phyloP scores from a whole-genome alignment of 345 rosid genomes.

The Anastatica hierochuntica region DNA sequence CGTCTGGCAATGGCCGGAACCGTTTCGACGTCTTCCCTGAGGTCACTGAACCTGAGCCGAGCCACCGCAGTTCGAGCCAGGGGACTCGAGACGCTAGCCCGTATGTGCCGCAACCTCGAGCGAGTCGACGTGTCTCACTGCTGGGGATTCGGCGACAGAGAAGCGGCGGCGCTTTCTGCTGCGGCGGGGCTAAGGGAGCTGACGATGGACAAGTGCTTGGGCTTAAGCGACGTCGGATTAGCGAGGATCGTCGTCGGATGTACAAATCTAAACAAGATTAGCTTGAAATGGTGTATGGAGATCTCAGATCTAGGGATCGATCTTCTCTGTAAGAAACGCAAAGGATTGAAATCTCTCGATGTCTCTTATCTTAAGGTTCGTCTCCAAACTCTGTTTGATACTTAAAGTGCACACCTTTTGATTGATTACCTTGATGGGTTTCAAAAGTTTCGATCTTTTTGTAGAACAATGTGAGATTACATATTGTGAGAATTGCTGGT shows the following conservation, averaged over 20 bases:
- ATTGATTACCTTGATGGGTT: too few relatives aligned
- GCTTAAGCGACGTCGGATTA: slow-evolving; percentile 73
- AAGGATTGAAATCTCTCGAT: slow-evolving; percentile 52
- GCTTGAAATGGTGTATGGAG: slow-evolving; percentile 97
- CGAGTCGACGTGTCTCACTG: slow-evolving; percentile 69
- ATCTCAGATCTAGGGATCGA: slow-evolving; percentile 71
- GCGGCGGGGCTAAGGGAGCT: slow-evolving; percentile 54
- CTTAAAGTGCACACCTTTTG: too few relatives aligned
- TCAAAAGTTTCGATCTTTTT: too few relatives aligned
- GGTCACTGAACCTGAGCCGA: slow-evolving; percentile 48
- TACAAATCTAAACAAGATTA: slow-evolving; percentile 47
- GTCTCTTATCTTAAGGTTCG: slow-evolving; percentile 81
- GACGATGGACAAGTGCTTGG: slow-evolving; percentile 75
- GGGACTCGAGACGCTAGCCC: slow-evolving; percentile 52
- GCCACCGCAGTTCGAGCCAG: slow-evolving; percentile 46
- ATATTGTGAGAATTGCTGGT: too few relatives aligned
- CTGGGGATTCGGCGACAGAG: slow-evolving; percentile 62
- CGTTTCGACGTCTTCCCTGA: slow-evolving; percentile 24
- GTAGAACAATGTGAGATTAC: too few relatives aligned
- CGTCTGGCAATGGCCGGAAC: slow-evolving; percentile 26
- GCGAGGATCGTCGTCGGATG: slow-evolving; percentile 74
- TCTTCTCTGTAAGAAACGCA: slow-evolving; percentile 74
- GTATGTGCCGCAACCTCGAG: slow-evolving; percentile 49
- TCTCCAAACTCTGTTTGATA: too few relatives aligned
- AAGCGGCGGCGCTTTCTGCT: slow-evolving; percentile 73